These are phyloP conservation scores for Nicotiana sylvestris DNA, from an alignment of 257 asterid genomes.

Conservation along the genomic window DNA sequence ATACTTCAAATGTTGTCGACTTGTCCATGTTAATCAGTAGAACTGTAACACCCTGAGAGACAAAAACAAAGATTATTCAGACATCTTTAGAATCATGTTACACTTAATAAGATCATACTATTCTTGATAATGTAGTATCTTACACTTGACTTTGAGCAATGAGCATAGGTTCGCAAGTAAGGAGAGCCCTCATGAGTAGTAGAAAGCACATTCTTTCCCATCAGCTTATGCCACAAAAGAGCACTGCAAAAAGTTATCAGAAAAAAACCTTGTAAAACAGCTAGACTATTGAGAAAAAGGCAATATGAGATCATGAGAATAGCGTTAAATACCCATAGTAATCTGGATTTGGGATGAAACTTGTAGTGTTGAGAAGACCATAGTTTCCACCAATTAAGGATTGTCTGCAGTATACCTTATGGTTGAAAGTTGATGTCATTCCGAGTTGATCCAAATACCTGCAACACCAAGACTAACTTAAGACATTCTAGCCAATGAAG, in stretches of 20 bases:
- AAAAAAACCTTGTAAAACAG: background rate
- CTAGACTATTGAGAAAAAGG: background rate
- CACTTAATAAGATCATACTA: background rate
- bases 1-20: constrained; percentile 45
- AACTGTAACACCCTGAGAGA: constrained; percentile 44
- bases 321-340: constrained; percentile 56
- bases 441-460: constrained; percentile 96
- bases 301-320: background rate
- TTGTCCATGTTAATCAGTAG: constrained; percentile 76
- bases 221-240: constrained; percentile 70
- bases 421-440: constrained; percentile 71
- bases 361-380: constrained; percentile 61
- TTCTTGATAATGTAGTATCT: constrained; percentile 14
- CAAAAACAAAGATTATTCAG: background rate
- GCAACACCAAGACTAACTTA: background rate
- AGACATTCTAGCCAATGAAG: background rate
- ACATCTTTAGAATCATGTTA: background rate
- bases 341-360: constrained; percentile 82
- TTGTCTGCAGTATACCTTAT: constrained; percentile 81
- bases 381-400: constrained; percentile 84
- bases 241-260: constrained; percentile 35
- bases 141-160: constrained; percentile 63
- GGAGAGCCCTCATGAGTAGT: constrained; percentile 53
- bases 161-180: constrained; percentile 58
- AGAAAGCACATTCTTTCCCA: constrained; percentile 68